Conservation (phyloP, 2,329 filamentous ascomycete species). For the Endoconidiophora polonica region DNA sequence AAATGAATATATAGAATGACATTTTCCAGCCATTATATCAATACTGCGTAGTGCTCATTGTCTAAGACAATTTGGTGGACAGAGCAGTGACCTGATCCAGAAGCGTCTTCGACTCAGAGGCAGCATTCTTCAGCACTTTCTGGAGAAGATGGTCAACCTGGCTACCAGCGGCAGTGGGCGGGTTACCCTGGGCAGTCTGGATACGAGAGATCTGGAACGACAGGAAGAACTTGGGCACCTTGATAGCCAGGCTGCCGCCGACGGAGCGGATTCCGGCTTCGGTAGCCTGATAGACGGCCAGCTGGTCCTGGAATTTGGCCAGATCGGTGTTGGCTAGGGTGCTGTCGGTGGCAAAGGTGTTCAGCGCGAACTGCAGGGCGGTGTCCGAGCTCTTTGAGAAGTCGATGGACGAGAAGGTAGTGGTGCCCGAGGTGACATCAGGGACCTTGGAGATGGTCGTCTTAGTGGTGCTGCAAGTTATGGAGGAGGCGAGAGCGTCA, state of each 20-base stretch:
- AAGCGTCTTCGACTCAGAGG: constrained; percentile 30
- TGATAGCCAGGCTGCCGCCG: constrained; percentile 36
- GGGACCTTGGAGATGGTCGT: constrained; percentile 37
- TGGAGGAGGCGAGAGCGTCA: constrained; percentile 23
- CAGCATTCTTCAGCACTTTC: constrained; percentile 41
- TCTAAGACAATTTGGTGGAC: constrained; percentile 15
- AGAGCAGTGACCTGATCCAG: constrained; percentile 34
- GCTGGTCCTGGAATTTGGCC: constrained; percentile 31
- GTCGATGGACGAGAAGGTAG: constrained; percentile 38
- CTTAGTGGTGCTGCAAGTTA: constrained; percentile 32
- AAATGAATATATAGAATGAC: no score
- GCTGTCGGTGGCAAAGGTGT: constrained; percentile 33
- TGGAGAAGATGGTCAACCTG: constrained; percentile 39
- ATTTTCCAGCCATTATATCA: no score
- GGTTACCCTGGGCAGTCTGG: constrained; percentile 39
- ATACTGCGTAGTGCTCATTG: no score
- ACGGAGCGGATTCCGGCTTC: constrained; percentile 40
- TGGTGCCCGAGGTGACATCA: constrained; percentile 34
- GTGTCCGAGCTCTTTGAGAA: constrained; percentile 32
- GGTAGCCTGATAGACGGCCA: constrained; percentile 41
- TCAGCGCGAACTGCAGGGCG: constrained; percentile 37
- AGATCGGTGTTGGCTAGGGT: constrained; percentile 34
- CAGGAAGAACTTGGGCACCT: constrained; percentile 48
- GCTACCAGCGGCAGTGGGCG: constrained; percentile 31
- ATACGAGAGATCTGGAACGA: constrained; percentile 42